phyloP scores from a whole-genome alignment of 352 stramenopile genomes.

The Blastocystis sp. region DNA sequence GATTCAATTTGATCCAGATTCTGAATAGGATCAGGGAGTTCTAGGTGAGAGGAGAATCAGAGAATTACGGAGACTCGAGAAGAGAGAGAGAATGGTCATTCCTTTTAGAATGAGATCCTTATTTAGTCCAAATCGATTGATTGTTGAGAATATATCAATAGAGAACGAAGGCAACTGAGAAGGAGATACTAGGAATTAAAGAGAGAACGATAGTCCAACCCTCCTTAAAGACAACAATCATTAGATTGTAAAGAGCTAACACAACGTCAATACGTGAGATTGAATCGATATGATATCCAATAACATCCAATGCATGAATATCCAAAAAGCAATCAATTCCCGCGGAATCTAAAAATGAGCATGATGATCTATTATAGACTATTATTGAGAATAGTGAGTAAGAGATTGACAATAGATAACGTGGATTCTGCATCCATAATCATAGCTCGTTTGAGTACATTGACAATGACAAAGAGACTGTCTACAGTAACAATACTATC shows the following conservation, averaged over 20 bases:
- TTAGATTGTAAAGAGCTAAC: neutral
- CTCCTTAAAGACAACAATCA: constrained; percentile 34
- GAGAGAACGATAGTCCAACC: neutral
- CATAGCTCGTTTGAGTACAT: neutral
- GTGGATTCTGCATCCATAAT: neutral
- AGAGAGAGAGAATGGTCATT: constrained; percentile 46
- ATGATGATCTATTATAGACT: neutral
- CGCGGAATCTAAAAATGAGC: neutral
- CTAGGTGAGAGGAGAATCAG: neutral
- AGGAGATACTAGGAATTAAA: constrained; percentile 5
- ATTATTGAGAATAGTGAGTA: neutral
- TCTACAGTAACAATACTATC: constrained; percentile 28
- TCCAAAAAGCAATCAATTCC: constrained; percentile 14
- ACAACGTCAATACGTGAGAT: neutral
- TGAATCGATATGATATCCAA: neutral
- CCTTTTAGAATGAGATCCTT: neutral
- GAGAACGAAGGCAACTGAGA: constrained; percentile 8
- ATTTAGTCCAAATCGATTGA: neutral
- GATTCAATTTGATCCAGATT: neutral
- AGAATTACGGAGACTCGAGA: neutral
- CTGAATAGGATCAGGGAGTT: neutral
- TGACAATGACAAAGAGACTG: constrained; percentile 7
- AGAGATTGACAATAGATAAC: neutral
- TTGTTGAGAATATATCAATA: constrained; percentile 38
- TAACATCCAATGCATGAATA: constrained; percentile 3